A percentile compares a stretch with the other conserved stretches of the same genome.
phyloP scores from a whole-genome alignment of 2,329 filamentous ascomycete genomes.

The Fusarium brevicatenulatum region DNA sequence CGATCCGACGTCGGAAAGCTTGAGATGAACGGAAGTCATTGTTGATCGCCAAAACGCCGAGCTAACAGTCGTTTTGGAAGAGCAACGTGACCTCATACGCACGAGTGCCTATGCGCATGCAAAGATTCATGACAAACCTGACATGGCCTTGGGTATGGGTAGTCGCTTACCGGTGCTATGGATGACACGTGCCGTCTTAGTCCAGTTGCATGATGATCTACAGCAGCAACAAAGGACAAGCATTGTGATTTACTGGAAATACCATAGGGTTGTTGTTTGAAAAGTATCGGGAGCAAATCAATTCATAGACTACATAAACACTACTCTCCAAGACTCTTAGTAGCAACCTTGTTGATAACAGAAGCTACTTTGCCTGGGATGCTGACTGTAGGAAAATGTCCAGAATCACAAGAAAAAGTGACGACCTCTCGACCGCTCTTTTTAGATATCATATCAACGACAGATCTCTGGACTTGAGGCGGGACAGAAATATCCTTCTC shows the following conservation, averaged over 20 bases:
- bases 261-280: rapidly evolving
- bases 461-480: background rate
- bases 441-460: background rate
- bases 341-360: background rate
- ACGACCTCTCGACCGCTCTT: background rate
- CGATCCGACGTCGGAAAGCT: background rate
- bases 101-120: background rate
- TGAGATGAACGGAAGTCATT: background rate
- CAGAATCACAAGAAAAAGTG: background rate
- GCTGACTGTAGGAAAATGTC: background rate
- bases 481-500: background rate
- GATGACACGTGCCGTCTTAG: rapidly evolving
- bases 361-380: rapidly evolving
- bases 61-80: too few species aligned
- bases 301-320: rapidly evolving
- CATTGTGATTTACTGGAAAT: background rate
- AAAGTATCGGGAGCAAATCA: rapidly evolving
- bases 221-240: too few species aligned
- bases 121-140: rapidly evolving
- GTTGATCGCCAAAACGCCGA: background rate
- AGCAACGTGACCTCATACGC: too few species aligned
- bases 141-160: rapidly evolving
- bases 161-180: rapidly evolving
- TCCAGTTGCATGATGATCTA: background rate
- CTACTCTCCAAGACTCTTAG: rapidly evolving